Percentiles rank a stretch among this genome's conserved stretches.
These are phyloP conservation scores for Begonia peltatifolia DNA, from an alignment of 306 rosid genomes.

Conservation along the genomic window DNA sequence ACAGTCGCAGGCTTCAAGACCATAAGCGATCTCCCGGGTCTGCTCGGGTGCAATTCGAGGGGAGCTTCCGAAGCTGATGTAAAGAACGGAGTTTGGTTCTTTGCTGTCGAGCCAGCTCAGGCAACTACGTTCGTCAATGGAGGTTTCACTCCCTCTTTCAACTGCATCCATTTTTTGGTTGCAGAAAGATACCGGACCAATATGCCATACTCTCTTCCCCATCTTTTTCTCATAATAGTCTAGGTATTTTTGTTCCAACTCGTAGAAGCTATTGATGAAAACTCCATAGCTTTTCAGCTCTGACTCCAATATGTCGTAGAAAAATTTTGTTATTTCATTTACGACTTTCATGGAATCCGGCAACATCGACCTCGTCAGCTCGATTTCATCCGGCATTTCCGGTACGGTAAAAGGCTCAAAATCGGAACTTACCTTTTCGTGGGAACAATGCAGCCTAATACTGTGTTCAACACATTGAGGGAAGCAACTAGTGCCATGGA, in stretches of 20 bases:
- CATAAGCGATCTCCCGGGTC: slow-evolving; percentile 40
- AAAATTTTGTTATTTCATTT: slow-evolving; percentile 3
- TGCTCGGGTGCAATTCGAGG: slow-evolving; percentile 22
- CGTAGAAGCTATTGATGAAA: slow-evolving; percentile 41
- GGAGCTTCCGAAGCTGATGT: slow-evolving; percentile 44
- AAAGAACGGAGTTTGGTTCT: slow-evolving; percentile 41
- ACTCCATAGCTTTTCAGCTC: slow-evolving; percentile 33
- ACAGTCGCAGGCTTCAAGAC: slow-evolving; percentile 34
- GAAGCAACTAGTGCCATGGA: slow-evolving; percentile 42
- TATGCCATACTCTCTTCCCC: slow-evolving; percentile 32
- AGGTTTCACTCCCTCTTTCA: slow-evolving; percentile 26
- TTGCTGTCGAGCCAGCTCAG: slow-evolving; percentile 38
- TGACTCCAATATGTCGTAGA: slow-evolving; percentile 1
- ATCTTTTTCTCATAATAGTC: slow-evolving; percentile 16
- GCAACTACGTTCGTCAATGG: slow-evolving; percentile 28
- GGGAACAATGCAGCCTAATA: slow-evolving; percentile 1
- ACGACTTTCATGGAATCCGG: slow-evolving; percentile 18
- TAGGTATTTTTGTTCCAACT: slow-evolving; percentile 36
- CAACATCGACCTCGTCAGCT: slow-evolving; percentile 36
- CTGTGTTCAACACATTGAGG: slow-evolving; percentile 26
- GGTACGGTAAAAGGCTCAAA: slow-evolving; percentile 29
- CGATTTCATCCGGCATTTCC: slow-evolving; percentile 28
- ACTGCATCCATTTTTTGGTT: slow-evolving; percentile 25
- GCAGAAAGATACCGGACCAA: slow-evolving; percentile 50
- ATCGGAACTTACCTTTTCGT: slow-evolving; percentile 27